phyloP scores from a whole-genome alignment of 148 eudicot genomes.

The Oxyria digyna region DNA sequence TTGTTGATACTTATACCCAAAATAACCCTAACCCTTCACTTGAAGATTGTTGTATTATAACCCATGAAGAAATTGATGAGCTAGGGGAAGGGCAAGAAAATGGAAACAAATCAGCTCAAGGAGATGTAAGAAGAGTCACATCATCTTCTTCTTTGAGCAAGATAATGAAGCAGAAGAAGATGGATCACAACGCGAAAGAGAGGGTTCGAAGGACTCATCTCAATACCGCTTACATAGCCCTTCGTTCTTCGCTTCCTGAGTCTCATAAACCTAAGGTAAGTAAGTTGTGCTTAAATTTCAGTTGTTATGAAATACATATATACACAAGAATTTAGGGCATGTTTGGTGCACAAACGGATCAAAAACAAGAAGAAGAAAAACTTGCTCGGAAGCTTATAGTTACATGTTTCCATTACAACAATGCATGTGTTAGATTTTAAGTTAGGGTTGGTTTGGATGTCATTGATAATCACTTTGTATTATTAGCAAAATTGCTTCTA shows the following conservation, averaged over 20 bases:
- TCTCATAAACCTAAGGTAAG: conserved; percentile 36
- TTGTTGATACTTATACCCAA: neutral
- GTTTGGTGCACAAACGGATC: neutral
- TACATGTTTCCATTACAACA: neutral
- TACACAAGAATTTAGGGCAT: neutral
- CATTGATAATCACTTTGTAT: neutral
- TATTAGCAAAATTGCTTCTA: no score
- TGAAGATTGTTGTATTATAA: neutral
- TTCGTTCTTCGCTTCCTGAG: conserved; percentile 33
- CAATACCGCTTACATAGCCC: conserved; percentile 26
- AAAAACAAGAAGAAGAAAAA: neutral
- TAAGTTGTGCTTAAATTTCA: neutral
- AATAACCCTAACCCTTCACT: neutral
- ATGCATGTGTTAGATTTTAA: neutral
- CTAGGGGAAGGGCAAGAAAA: neutral
- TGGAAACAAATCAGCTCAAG: no score
- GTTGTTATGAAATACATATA: neutral
- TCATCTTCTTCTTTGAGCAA: neutral
- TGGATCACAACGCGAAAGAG: conserved; percentile 46
- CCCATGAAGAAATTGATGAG: neutral
- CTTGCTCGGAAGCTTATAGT: neutral
- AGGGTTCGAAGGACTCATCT: conserved; percentile 39
- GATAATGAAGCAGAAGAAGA: conserved; percentile 25
- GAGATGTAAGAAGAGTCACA: neutral
- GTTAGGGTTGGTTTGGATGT: no score